Percentiles rank a stretch among this genome's conserved stretches.
Conservation (phyloP, 345 rosid species). For the Pistacia atlantica region DNA sequence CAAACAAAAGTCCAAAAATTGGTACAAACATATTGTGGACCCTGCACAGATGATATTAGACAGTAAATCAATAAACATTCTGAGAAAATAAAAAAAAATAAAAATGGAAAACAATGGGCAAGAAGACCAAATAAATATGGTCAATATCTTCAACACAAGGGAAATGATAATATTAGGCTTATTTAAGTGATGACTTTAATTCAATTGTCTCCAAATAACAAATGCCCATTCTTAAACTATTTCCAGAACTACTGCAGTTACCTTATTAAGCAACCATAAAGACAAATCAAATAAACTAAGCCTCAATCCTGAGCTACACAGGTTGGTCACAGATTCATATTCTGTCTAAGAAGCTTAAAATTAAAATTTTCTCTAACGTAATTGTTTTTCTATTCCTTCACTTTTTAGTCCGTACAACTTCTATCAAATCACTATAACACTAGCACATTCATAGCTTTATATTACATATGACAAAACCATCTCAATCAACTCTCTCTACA, state of each 20-base stretch:
- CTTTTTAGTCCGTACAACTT: not conserved
- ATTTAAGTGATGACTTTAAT: not conserved
- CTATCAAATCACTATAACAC: not conserved
- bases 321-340: not conserved
- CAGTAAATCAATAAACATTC: not conserved
- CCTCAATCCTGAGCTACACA: not conserved
- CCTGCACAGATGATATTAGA: slow-evolving; percentile 58
- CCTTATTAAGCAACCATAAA: not conserved
- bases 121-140: not conserved
- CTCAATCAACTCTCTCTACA: not conserved
- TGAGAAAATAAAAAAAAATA: not conserved
- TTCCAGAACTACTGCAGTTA: not conserved
- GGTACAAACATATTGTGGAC: slow-evolving; percentile 94
- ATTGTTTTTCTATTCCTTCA: not conserved
- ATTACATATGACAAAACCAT: not conserved
- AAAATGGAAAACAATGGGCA: not conserved
- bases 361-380: not conserved
- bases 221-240: not conserved
- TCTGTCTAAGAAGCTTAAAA: not conserved
- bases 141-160: not conserved
- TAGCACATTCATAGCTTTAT: no score
- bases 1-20: slow-evolving; percentile 96
- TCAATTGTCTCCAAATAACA: not conserved
- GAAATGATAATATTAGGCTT: not conserved
- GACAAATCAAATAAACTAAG: not conserved